Percentiles rank a stretch among this genome's conserved stretches.
phyloP scores from a whole-genome alignment of 257 asterid species.

The Mitragyna speciosa region DNA sequence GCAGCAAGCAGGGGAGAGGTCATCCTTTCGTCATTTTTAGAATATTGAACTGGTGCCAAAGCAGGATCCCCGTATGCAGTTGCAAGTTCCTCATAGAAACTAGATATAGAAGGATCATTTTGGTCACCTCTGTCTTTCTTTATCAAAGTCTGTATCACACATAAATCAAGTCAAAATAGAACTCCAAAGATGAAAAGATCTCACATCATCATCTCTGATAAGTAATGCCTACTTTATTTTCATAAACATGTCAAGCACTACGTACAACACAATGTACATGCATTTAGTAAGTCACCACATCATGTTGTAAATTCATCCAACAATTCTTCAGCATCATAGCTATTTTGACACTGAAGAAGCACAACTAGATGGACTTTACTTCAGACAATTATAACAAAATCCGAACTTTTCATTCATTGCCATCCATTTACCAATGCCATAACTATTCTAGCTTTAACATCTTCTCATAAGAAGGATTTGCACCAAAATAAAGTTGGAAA shows the following conservation, averaged over 20 bases:
- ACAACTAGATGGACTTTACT: neutral
- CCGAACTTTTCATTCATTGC: neutral
- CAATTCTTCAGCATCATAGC: neutral
- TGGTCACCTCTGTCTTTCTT: constrained; percentile 70
- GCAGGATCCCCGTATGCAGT: constrained; percentile 80
- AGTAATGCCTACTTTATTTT: neutral
- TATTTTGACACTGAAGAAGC: neutral
- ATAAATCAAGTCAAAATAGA: neutral
- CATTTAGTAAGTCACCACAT: neutral
- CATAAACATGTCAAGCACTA: neutral
- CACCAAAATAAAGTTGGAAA: neutral
- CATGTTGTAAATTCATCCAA: neutral
- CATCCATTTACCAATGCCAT: neutral
- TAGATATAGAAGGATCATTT: constrained; percentile 46
- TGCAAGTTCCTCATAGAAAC: constrained; percentile 57
- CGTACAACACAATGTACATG: neutral
- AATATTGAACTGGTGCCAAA: constrained; percentile 34
- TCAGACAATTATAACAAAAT: neutral
- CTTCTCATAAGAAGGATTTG: neutral
- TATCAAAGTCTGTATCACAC: constrained; percentile 66
- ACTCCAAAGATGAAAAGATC: neutral
- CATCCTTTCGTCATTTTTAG: constrained; percentile 41
- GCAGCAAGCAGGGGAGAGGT: constrained; percentile 60
- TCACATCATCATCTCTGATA: neutral
- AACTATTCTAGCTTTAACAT: neutral